Evolutionary conservation across 1,284 basidiomycete genomes (phyloP).

Genomic region (Grifola frondosa): DNA sequence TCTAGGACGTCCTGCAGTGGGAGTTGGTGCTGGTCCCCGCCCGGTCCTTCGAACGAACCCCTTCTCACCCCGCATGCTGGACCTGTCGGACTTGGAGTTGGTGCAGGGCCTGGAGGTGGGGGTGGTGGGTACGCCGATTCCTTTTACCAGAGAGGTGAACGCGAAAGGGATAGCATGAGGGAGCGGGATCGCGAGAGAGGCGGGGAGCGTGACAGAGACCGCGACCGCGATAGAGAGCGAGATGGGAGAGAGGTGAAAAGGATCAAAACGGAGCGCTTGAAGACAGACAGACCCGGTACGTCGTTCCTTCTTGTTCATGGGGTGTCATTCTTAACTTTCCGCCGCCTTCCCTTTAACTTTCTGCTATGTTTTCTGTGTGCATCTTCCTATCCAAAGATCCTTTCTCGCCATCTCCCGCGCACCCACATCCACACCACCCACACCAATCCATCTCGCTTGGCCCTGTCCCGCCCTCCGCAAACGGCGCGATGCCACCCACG

Average conservation of each 20-base stretch:
- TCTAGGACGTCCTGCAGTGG: constrained; percentile 24
- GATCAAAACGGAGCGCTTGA: constrained; percentile 40
- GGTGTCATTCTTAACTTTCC: constrained; percentile 13
- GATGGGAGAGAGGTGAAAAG: constrained; percentile 43
- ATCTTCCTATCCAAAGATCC: constrained; percentile 13
- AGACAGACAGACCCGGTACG: constrained; percentile 35
- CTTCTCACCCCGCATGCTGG: constrained; percentile 27
- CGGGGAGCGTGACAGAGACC: constrained; percentile 30
- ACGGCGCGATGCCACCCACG: constrained; percentile 15
- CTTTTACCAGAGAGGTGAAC: constrained; percentile 30
- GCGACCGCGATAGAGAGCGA: constrained; percentile 25
- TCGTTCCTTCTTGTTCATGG: constrained; percentile 10
- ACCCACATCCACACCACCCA: constrained; percentile 13
- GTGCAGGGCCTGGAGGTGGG: constrained; percentile 28
- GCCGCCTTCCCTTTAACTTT: constrained; percentile 1
- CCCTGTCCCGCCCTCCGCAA: constrained; percentile 14
- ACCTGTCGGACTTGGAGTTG: constrained; percentile 29
- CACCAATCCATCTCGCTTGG: constrained; percentile 26
- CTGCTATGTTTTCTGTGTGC: constrained; percentile 5
- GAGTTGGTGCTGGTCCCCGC: constrained; percentile 14
- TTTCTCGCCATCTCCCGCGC: constrained; percentile 8
- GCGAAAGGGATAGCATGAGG: constrained; percentile 32
- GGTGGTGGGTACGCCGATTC: constrained; percentile 26
- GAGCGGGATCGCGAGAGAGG: constrained; percentile 31
- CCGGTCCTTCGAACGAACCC: constrained; percentile 22